Conservation (phyloP, 176 grass and related monocot species). For the Canna indica region DNA sequence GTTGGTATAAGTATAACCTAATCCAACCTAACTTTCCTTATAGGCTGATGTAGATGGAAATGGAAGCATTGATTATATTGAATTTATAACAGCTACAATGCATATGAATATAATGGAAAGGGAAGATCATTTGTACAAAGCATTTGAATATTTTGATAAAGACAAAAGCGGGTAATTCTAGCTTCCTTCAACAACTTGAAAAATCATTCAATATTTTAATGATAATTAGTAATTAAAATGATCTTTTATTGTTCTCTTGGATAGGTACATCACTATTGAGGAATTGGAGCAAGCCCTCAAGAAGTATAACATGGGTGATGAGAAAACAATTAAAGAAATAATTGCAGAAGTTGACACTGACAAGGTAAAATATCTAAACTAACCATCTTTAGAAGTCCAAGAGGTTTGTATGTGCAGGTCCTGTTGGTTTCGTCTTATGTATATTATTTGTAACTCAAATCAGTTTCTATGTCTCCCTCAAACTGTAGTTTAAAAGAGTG, state of each 20-base stretch:
- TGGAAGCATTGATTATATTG: conserved; percentile 85
- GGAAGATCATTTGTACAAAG: conserved; percentile 90
- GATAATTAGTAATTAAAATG: conserved; percentile 13
- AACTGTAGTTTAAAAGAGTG: no score
- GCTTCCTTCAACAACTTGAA: neutral
- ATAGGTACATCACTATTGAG: conserved; percentile 86
- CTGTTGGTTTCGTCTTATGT: neutral
- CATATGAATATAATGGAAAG: conserved; percentile 96
- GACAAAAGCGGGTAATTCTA: conserved; percentile 81
- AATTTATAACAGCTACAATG: conserved; percentile 96
- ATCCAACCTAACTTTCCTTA: conserved; percentile 9
- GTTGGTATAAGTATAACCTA: neutral
- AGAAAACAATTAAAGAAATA: conserved; percentile 94
- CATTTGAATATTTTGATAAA: conserved; percentile 96
- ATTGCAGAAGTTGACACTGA: conserved; percentile 91
- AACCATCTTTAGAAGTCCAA: no score
- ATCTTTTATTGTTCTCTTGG: conserved; percentile 15
- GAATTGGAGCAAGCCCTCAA: conserved; percentile 88
- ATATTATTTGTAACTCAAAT: neutral
- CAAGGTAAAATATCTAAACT: conserved; percentile 70
- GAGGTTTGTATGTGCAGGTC: no score
- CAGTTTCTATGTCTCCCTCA: no score
- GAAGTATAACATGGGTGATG: conserved; percentile 97
- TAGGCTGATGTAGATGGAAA: conserved; percentile 99
- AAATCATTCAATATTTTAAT: neutral